phyloP scores from a whole-genome alignment of 208 protist species.

The Leishmania aethiopica region DNA sequence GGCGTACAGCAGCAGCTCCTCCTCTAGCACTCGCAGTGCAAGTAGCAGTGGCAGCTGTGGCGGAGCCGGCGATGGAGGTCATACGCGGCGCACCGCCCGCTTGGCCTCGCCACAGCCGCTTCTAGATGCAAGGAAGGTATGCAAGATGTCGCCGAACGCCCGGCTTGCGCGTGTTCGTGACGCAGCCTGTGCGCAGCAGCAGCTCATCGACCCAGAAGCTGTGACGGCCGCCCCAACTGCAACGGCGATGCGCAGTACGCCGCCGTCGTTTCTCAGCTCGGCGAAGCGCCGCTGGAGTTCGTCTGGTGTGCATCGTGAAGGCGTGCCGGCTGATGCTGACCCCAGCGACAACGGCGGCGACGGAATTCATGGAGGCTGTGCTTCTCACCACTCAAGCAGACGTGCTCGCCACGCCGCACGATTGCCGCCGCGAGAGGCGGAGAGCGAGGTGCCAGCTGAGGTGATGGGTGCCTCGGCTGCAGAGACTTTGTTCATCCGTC shows the following conservation, averaged over 20 bases:
- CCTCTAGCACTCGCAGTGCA: not conserved
- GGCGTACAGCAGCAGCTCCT: not conserved
- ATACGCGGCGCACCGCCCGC: not conserved
- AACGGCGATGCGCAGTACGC: not conserved
- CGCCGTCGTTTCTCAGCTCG: not conserved
- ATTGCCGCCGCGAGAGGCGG: not conserved
- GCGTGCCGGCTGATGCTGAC: not conserved
- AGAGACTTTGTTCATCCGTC: not conserved
- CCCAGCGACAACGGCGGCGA: not conserved
- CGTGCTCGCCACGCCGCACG: not conserved
- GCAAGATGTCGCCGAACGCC: slow-evolving; percentile 12
- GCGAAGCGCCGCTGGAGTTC: not conserved
- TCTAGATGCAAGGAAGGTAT: slow-evolving; percentile 8
- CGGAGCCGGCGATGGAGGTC: not conserved
- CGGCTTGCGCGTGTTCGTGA: not conserved
- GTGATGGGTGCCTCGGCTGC: not conserved
- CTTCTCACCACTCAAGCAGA: not conserved
- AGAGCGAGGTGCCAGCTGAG: not conserved
- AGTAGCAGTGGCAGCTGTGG: not conserved
- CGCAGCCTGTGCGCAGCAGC: not conserved
- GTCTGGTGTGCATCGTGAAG: not conserved
- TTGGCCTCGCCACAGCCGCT: not conserved
- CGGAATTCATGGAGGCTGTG: not conserved
- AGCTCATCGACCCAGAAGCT: not conserved
- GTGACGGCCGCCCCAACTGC: not conserved